Evolutionary conservation across 805 yeast species (phyloP).

Genomic region (Zygosaccharomyces bisporus): DNA sequence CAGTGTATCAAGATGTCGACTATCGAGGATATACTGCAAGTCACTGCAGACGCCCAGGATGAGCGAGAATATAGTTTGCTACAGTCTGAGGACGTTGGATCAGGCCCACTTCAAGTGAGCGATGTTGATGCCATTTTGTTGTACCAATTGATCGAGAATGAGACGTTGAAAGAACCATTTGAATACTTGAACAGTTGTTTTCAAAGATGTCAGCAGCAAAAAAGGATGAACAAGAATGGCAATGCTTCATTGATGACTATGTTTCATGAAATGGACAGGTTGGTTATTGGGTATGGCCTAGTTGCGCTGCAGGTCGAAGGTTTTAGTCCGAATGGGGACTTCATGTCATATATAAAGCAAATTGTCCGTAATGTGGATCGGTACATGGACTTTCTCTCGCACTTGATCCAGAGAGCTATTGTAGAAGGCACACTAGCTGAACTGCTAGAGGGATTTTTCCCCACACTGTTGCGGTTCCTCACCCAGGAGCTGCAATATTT

Average conservation of each 20-base stretch:
- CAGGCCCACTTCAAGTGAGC: constrained; percentile 17
- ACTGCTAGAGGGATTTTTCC: constrained; percentile 49
- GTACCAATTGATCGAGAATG: constrained; percentile 35
- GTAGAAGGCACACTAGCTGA: constrained; percentile 66
- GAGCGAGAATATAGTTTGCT: constrained; percentile 14
- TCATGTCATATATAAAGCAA: constrained; percentile 25
- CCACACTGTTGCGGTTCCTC: constrained; percentile 28
- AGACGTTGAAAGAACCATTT: constrained; percentile 23
- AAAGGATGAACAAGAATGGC: constrained; percentile 44
- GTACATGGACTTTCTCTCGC: constrained; percentile 49
- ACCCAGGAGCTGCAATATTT: constrained; percentile 23
- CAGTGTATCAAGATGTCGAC: constrained; percentile 18
- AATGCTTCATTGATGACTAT: constrained; percentile 38
- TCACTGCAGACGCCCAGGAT: constrained; percentile 22
- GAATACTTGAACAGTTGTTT: constrained; percentile 31
- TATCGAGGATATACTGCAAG: constrained; percentile 29
- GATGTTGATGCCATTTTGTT: constrained; percentile 32
- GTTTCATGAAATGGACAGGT: constrained; percentile 44
- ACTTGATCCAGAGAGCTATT: constrained; percentile 53
- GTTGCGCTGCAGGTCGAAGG: constrained; percentile 69
- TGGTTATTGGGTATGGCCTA: constrained; percentile 53
- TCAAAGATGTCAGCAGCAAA: constrained; percentile 34
- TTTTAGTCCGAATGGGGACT: constrained; percentile 29
- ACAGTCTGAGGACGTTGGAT: constrained; percentile 20
- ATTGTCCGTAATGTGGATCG: constrained; percentile 30